Evolutionary conservation across 164 flowering plant species (phyloP).

Genomic region (Dillenia suffruticosa): DNA sequence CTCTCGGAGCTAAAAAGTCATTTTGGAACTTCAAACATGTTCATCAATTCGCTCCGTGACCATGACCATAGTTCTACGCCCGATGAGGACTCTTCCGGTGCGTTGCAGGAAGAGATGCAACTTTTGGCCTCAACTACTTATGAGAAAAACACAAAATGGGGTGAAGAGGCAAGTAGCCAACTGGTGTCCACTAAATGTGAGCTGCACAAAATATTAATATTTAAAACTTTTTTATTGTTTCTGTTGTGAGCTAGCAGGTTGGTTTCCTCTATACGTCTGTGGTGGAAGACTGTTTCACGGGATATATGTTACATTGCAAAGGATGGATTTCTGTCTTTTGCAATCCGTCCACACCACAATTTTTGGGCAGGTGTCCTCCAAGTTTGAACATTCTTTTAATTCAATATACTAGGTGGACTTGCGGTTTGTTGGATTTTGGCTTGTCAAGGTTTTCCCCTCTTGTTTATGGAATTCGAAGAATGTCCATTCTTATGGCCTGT

Average conservation of each 20-base stretch:
- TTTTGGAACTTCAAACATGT: neutral
- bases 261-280: conserved; percentile 23
- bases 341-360: conserved; percentile 21
- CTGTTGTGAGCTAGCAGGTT: conserved; percentile 9
- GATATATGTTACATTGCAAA: conserved; percentile 27
- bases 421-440: conserved; percentile 25
- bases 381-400: conserved; percentile 24
- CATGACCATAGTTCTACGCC: neutral
- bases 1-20: neutral
- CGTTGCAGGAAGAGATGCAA: conserved; percentile 16
- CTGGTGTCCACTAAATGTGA: too few species aligned
- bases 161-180: conserved; percentile 19
- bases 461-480: conserved; percentile 15
- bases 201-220: neutral
- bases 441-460: conserved; percentile 20
- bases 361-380: conserved; percentile 25
- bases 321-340: conserved; percentile 32
- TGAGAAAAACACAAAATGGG: conserved; percentile 33
- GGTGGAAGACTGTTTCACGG: conserved; percentile 24
- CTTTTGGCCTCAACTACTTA: conserved; percentile 24
- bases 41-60: neutral
- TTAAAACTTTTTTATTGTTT: neutral
- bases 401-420: conserved; percentile 33
- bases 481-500: conserved; percentile 18
- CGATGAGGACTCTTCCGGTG: too few species aligned